Evolutionary conservation across 2,329 filamentous ascomycete genomes (phyloP).

Genomic region (Coniosporium tulheliwenetii): DNA sequence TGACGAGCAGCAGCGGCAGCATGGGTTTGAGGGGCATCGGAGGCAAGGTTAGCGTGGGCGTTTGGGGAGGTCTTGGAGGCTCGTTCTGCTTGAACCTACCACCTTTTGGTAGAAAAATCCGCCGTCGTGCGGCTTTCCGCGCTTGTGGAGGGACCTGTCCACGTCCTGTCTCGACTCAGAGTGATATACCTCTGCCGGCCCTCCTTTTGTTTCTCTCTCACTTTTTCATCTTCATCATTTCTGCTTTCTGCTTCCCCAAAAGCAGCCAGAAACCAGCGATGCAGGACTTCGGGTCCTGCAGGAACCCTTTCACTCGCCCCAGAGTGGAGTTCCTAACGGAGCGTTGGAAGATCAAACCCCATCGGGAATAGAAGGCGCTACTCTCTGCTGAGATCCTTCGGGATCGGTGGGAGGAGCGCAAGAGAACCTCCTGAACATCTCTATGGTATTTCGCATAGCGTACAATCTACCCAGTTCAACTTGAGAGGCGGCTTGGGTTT

Average conservation of each 20-base stretch:
- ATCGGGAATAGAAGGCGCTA: conserved; percentile 19
- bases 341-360: conserved; percentile 25
- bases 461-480: too few species aligned
- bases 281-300: conserved; percentile 26
- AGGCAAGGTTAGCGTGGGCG: too few species aligned
- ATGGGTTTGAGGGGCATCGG: too few species aligned
- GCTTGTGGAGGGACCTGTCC: too few species aligned
- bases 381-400: conserved; percentile 8
- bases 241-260: not conserved
- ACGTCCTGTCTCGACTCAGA: too few species aligned
- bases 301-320: conserved; percentile 15
- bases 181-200: not conserved
- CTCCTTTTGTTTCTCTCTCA: not conserved
- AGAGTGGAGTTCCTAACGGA: conserved; percentile 28
- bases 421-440: conserved; percentile 22
- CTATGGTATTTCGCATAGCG: too few species aligned
- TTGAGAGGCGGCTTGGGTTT: too few species aligned
- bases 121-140: too few species aligned
- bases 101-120: too few species aligned
- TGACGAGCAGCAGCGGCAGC: too few species aligned
- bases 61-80: too few species aligned
- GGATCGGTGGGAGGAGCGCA: conserved; percentile 15
- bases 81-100: too few species aligned
- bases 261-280: conserved; percentile 19
- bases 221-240: not conserved